Evolutionary conservation across 129 eudicot species (phyloP), one percentile per base, ranked within the genome.

Genomic region (Flaveria sonorensis): DNA sequence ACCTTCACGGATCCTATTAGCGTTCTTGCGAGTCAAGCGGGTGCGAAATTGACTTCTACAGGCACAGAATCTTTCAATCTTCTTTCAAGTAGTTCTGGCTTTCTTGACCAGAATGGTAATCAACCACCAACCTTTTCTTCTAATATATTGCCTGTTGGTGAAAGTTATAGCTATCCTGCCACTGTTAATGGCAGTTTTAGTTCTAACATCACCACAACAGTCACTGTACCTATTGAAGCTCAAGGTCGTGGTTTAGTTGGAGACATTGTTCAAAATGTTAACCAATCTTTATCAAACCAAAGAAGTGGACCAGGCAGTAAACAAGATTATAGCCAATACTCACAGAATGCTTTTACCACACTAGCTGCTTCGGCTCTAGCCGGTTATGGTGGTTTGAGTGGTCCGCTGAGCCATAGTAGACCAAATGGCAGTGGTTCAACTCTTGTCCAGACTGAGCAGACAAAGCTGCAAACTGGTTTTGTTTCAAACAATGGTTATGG

Each of bases 191-290:
- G 68, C 13, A 77, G 79, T 61, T 75, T 85, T 83, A 57, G 86
- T 40, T 77, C 88, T 70, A 66, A 71, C 73, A 82, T 55, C 83
- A 76, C 79, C 81, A 73, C 77, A 39, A 53, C 86, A 64, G 68
- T 73, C 59, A 77, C 82, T 55, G 68, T 47, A 81, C 84, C 92
- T 68, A 46, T 75, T 52, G 86, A 86, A 76, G 81, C 86, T 82
- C 82, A 83, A 11, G 83, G 89, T 83, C 86, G 65, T 39, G 83
- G 81, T 30, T 81, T 82, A 76, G 89, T 87, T 68, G 87, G 88
- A 81, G 80, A 84, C 74, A 50, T 75, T 53, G 81, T 80, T 56
- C 88, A 56, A 16, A 86, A 84, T 73, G 83, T 83, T 75, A 80
- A 77, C 80, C 88, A 73, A 70, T 67, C 81, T 30, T 65, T 81